Base-by-base conservation (phyloP, 2,329 filamentous ascomycete species). In the Paecilomyces niveus region DNA sequence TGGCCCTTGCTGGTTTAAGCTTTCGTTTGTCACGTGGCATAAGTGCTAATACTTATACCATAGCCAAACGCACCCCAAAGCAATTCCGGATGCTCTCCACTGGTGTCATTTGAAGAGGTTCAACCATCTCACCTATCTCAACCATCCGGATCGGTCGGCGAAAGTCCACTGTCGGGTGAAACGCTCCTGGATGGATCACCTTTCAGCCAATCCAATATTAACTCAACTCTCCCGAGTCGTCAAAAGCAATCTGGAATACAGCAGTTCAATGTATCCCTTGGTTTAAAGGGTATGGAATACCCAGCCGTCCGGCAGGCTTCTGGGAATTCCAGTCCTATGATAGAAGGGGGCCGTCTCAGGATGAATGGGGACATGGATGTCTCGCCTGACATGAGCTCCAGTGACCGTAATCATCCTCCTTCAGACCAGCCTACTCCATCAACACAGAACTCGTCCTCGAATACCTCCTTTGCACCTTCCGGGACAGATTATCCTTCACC, bases 381-480 rank as follows among this genome's bases (percentile, higher is more conserved):
- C 29, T 66, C 71, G 13, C 65, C 69, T 6, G 69, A 70, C 29
- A 67, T 67, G 18, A 67, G 67, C 26, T 57, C 65, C 49, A 70
- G 67, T 45, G 73, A 73, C 21, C 65, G 63, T 33, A 68, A 62
- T 29, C 63, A 65, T n/a, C 64, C 68, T 49, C 63, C 62, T 6
- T 73, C 72, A 3, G 71, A 72, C 35, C 70, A 74, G 35, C 67
- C 71, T 10, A 73, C 71, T 4, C 71, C 73, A 11, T 69, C 68
- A 6, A 74, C 72, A 2, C 57, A 73, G 53, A 72, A 72, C 22
- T 70, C 72, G n/a, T 74, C 70, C 5, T 73, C 73, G 21, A 74
- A 73, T 52, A 70, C 66, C 2, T 73, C 73, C 13, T 70, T 70
- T 55, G 69, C 70, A 0, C 68, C 71, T 11, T 64, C 64, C 2